Conservation (phyloP, 148 eudicot genomes). For the Linanthus parryae region DNA sequence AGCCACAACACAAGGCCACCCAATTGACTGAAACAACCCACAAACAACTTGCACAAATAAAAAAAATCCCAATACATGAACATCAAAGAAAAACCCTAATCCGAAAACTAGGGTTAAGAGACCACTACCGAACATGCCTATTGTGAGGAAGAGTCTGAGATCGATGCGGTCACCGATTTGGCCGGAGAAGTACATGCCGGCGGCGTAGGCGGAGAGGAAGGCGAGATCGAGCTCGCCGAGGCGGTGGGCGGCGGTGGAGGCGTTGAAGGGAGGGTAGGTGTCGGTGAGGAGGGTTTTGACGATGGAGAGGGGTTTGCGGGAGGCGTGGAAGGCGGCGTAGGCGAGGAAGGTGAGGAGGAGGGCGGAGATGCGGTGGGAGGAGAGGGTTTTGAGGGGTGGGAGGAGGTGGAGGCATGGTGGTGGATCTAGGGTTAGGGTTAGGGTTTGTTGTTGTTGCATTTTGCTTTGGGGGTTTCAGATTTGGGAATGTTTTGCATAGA, state of each 20-base stretch:
- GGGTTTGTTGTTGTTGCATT: not conserved
- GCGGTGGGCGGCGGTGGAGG: constrained; percentile 68
- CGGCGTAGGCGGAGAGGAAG: constrained; percentile 62
- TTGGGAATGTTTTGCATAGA: not conserved
- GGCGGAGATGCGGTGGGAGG: constrained; percentile 34
- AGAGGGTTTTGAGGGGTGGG: constrained; percentile 36
- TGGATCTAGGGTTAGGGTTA: constrained; percentile 19
- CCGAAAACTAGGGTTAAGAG: constrained; percentile 66
- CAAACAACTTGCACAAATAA: constrained; percentile 56
- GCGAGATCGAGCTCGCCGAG: constrained; percentile 96
- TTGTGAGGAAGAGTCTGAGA: constrained; percentile 53
- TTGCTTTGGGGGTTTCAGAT: not conserved
- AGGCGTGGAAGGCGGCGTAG: constrained; percentile 86
- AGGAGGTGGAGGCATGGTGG: constrained; percentile 42
- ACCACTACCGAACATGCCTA: constrained; percentile 82
- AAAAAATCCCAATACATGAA: constrained; percentile 55
- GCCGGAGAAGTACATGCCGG: constrained; percentile 85
- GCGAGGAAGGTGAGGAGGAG: constrained; percentile 75
- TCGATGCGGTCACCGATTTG: constrained; percentile 76
- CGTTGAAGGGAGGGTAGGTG: constrained; percentile 77
- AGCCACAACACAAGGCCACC: constrained; percentile 96
- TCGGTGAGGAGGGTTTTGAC: constrained; percentile 57
- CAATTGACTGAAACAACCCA: constrained; percentile 86
- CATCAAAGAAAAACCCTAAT: constrained; percentile 56
- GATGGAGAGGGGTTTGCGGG: constrained; percentile 96